phyloP scores from a whole-genome alignment of 2,329 filamentous ascomycete species.

The Xylariaceae sp. region DNA sequence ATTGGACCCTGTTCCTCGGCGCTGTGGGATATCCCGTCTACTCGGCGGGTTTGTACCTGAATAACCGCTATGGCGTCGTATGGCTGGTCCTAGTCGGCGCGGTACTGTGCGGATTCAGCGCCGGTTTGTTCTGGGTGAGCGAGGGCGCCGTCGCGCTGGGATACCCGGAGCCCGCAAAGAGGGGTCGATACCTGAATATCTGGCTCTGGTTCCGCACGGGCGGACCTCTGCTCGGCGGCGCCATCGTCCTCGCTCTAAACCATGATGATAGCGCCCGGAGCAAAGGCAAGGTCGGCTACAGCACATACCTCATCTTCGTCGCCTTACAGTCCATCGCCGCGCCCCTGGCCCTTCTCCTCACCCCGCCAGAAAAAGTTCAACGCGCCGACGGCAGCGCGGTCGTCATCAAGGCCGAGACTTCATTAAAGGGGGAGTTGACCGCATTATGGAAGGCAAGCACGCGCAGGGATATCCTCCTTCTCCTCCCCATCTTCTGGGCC shows the following conservation, averaged over 20 bases:
- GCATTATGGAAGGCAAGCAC: conserved; percentile 58
- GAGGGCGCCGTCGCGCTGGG: conserved; percentile 68
- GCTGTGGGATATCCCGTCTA: conserved; percentile 35
- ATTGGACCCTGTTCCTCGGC: conserved; percentile 33
- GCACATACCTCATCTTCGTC: conserved; percentile 66
- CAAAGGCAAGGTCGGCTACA: conserved; percentile 57
- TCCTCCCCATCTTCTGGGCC: conserved; percentile 68
- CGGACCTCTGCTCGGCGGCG: conserved; percentile 60
- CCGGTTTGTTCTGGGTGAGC: conserved; percentile 70
- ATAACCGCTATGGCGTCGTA: conserved; percentile 44
- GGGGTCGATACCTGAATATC: conserved; percentile 60
- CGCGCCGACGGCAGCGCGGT: conserved; percentile 61
- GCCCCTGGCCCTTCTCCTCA: conserved; percentile 58
- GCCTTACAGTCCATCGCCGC: conserved; percentile 61
- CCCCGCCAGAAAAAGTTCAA: conserved; percentile 56
- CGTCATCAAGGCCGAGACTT: conserved; percentile 54
- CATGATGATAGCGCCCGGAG: conserved; percentile 45
- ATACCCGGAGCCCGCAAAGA: conserved; percentile 65
- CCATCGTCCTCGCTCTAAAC: conserved; percentile 66
- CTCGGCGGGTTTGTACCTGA: conserved; percentile 35
- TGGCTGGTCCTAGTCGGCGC: conserved; percentile 68
- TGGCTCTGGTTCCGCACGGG: conserved; percentile 57
- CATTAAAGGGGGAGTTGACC: conserved; percentile 53
- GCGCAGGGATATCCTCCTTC: conserved; percentile 64
- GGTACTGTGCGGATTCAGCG: conserved; percentile 63